These are phyloP conservation scores for Epicoccum sorghinum DNA, from an alignment of 2,329 filamentous ascomycete genomes.

Conservation along the genomic window DNA sequence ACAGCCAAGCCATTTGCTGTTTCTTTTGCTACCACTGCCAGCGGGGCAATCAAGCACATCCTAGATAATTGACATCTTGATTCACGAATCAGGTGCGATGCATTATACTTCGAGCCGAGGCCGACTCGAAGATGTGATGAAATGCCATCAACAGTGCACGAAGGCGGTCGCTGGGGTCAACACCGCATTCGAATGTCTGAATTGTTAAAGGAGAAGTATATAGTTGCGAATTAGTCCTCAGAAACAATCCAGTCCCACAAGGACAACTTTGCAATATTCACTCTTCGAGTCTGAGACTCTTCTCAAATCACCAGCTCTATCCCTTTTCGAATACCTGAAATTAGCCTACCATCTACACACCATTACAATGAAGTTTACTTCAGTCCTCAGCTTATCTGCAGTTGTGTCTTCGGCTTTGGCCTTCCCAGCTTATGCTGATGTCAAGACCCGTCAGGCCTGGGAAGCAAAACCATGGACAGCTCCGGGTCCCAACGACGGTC, in stretches of 20 bases:
- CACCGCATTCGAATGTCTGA: not conserved
- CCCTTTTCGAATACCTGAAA: not conserved
- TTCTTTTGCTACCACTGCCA: not conserved
- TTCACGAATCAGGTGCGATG: not conserved
- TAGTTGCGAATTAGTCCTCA: not conserved
- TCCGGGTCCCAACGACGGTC: slow-evolving; percentile 12
- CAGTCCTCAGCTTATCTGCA: not conserved
- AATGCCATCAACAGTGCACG: too few relatives aligned
- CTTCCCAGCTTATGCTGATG: slow-evolving; percentile 8
- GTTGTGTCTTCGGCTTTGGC: slow-evolving; percentile 1
- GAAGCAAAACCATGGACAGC: slow-evolving; percentile 6
- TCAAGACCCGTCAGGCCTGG: slow-evolving; percentile 10
- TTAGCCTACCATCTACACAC: not conserved
- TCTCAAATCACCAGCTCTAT: too few relatives aligned
- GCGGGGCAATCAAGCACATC: not conserved
- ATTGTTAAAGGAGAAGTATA: not conserved
- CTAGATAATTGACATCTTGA: not conserved
- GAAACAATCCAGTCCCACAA: too few relatives aligned
- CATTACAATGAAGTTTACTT: not conserved
- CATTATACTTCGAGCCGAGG: not conserved
- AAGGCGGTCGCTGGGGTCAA: not conserved
- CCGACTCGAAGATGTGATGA: not conserved
- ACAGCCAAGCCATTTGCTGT: not conserved
- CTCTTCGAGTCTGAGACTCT: too few relatives aligned
- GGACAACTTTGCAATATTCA: too few relatives aligned